Base-by-base conservation (phyloP, 768 basidiomycete species). In the Leccinum fibrillosum region DNA sequence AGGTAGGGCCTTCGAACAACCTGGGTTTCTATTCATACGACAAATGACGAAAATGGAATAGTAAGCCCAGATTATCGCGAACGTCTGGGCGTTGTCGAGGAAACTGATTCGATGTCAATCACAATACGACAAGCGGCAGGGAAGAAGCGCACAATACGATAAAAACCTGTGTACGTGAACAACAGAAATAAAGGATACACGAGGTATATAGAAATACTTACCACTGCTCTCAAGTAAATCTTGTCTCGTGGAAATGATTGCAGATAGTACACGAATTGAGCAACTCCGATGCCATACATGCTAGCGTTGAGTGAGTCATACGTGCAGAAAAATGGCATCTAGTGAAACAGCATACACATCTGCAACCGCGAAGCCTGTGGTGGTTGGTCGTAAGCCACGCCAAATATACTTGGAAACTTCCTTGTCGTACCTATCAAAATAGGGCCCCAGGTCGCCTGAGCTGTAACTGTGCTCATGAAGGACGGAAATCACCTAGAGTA, bases 401-500 rank as follows among this genome's bases (percentile, higher is more conserved):
- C 30, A n/a, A 32, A 13, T 32, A 15, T 2, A 9, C 8, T 30
- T 8, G 15, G 23, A 11, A 4, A 13, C 19, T 25, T 4, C 11
- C 19, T 37, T 9, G 15, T 23, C 67, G 32, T 49, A 62, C 67
- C 67, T 47, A 66, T 58, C n/a, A 59, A 23, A 17, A 63, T 63
- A 28, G 65, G 62, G 12, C 55, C 59, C 61, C 60, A 66, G 10
- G 26, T 23, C 15, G 34, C 19, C 13, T 45, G 26, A 51, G 32
- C 23, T 4, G 56, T 4, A 19, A 15, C 1, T 23, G 47, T 4
- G n/a, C 11, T 45, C 64, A 68, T 69, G 30, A n/a, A 6, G 42
- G 49, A 30, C 26, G 21, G 10, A 42, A 58, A 42, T n/a, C n/a
- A 19, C n/a, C 39, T 19, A 42, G 39, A 42, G n/a, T 19, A 42